Percentiles rank a stretch among this genome's conserved stretches.
Evolutionary conservation across 352 stramenopile species (phyloP).

Genomic region (Phytophthora quininea): DNA sequence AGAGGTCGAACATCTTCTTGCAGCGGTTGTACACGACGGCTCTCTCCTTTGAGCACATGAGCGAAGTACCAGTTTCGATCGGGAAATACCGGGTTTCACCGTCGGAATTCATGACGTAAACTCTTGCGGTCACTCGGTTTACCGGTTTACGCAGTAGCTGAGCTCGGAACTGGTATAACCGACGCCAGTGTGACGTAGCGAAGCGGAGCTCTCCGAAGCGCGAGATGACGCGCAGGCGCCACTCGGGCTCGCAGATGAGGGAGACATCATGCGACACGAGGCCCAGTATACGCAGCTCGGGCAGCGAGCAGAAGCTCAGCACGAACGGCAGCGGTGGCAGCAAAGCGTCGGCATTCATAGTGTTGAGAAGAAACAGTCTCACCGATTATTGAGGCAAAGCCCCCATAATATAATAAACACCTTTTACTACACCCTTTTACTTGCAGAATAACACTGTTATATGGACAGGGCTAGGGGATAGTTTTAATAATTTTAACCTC

Average conservation of each 20-base stretch:
- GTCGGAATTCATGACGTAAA: conserved; percentile 86
- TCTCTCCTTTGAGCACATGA: conserved; percentile 83
- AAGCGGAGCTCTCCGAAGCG: conserved; percentile 63
- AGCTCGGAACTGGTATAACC: conserved; percentile 68
- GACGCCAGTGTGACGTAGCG: conserved; percentile 58
- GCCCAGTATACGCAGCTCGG: conserved; percentile 50
- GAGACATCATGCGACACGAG: conserved; percentile 56
- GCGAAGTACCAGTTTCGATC: conserved; percentile 50
- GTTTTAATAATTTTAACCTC: too few species aligned
- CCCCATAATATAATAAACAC: too few species aligned
- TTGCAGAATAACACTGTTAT: too few species aligned
- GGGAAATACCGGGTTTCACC: conserved; percentile 77
- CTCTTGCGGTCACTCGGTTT: conserved; percentile 59
- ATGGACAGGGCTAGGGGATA: too few species aligned
- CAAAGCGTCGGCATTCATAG: too few species aligned
- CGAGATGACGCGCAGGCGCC: conserved; percentile 56
- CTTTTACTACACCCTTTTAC: too few species aligned
- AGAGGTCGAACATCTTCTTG: conserved; percentile 88
- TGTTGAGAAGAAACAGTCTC: too few species aligned
- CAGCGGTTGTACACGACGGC: conserved; percentile 84
- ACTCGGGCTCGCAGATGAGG: conserved; percentile 61
- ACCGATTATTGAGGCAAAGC: too few species aligned
- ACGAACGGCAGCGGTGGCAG: conserved; percentile 57
- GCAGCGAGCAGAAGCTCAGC: conserved; percentile 48
- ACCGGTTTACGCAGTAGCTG: conserved; percentile 69